Base-by-base conservation (phyloP, 202 grass and related monocot species). In the Digitaria exilis region DNA sequence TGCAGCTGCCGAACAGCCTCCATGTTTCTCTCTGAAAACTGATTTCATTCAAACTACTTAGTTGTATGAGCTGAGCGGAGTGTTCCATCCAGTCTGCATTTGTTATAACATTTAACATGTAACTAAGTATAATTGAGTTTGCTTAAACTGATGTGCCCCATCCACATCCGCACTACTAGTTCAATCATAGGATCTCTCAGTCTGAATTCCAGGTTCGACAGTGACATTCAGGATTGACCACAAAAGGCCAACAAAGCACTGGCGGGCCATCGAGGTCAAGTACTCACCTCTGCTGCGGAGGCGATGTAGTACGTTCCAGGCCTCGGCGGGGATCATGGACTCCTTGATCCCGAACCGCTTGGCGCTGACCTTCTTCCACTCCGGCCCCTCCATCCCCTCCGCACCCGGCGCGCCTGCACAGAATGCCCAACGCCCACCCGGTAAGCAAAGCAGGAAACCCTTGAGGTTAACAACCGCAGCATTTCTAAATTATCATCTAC, bases 251-350 rank as follows among this genome's bases (percentile, higher is more conserved):
- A 46, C 18, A 2, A 58, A n/a, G 68, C 49, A 56, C 9, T 30
- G 17, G 50, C 37, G 4, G 5, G 37, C 1, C n/a, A 58, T 28
- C 16, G 1, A 61, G 78, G 26, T 7, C 12, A 31, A 79, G 15
- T 2, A 32, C 42, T 9, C 65, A 92, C 89, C 92, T 92, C 81
- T 90, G 76, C 86, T 90, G 26, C 87, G 82, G 50, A 92, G 89
- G 26, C 79, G 82, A 45, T 84, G 86, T 24, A 94, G 82, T 4
- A 94, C 92, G 64, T 82, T 84, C 83, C 82, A 90, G 15, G 87
- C 86, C 69, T 91, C 85, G 34, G 87, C 81, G 24, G 89, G 70
- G 66, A 95, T 92, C 92, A 92, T 92, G 73, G 92, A 90, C 34
- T 75, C 73, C 58, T 75, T 90, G 74, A 88, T 86, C 41, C 92